Conservation (phyloP, 2,329 filamentous ascomycete species). For the Colletotrichum gloeosporioides region DNA sequence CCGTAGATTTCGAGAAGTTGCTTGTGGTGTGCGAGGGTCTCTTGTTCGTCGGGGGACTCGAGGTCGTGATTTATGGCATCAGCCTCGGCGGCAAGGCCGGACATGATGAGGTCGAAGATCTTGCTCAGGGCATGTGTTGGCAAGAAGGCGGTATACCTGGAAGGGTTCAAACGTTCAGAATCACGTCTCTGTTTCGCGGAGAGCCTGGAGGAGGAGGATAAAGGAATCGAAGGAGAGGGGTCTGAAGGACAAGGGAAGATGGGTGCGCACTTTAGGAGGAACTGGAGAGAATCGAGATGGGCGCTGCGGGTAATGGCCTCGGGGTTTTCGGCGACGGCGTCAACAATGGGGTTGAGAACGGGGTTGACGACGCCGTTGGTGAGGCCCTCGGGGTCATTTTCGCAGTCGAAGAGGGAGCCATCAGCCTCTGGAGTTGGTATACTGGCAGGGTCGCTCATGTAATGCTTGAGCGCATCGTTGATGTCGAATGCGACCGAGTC, state of each 20-base stretch:
- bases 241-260: conserved; percentile 42
- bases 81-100: conserved; percentile 82
- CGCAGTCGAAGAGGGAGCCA: conserved; percentile 83
- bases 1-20: conserved; percentile 91
- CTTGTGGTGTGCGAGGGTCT: conserved; percentile 85
- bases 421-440: conserved; percentile 89
- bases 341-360: conserved; percentile 89
- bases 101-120: conserved; percentile 88
- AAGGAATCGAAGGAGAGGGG: conserved; percentile 30
- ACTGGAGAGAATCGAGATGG: conserved; percentile 91
- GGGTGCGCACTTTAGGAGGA: conserved; percentile 91
- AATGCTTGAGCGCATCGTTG: conserved; percentile 94
- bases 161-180: conserved; percentile 67
- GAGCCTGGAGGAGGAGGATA: conserved; percentile 28
- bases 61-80: conserved; percentile 86
- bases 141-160: conserved; percentile 81
- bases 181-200: conserved; percentile 7
- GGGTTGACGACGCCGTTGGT: conserved; percentile 81
- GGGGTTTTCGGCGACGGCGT: conserved; percentile 89
- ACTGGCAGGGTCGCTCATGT: conserved; percentile 88
- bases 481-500: conserved; percentile 89
- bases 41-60: conserved; percentile 86
- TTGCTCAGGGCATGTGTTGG: conserved; percentile 87
- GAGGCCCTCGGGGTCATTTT: conserved; percentile 86
- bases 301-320: conserved; percentile 82